Evolutionary conservation across 371 early-diverging fungal genomes (phyloP).

Genomic region (Lichtheimia corymbifera): DNA sequence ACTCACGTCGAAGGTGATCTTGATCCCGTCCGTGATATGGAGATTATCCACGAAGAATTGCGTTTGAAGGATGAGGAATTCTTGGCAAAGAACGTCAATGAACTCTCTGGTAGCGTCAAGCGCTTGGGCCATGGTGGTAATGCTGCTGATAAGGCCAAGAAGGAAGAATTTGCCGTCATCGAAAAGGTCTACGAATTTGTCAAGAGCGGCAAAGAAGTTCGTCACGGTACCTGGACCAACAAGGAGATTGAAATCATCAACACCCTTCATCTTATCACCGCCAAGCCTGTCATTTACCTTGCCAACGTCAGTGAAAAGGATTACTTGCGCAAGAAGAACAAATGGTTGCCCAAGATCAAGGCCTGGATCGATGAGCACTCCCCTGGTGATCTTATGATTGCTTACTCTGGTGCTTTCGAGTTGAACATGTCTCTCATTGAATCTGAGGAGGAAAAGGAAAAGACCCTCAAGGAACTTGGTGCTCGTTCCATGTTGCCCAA

Average conservation of each 20-base stretch:
- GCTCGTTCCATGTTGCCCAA: conserved; percentile 80
- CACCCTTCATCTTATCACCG: conserved; percentile 88
- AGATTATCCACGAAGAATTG: conserved; percentile 96
- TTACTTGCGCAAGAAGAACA: conserved; percentile 89
- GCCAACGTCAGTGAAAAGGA: conserved; percentile 93
- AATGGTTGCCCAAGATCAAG: conserved; percentile 90
- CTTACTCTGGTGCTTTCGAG: conserved; percentile 89
- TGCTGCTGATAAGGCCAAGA: conserved; percentile 86
- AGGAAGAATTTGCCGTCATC: conserved; percentile 82
- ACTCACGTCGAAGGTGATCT: conserved; percentile 96
- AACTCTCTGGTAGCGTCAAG: conserved; percentile 59
- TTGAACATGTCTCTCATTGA: conserved; percentile 47
- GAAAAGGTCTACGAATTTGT: conserved; percentile 79
- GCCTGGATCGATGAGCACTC: conserved; percentile 90
- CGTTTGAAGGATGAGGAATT: conserved; percentile 94
- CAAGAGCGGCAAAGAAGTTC: conserved; percentile 76
- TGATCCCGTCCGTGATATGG: conserved; percentile 94
- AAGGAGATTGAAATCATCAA: conserved; percentile 95
- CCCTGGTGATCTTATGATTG: conserved; percentile 87
- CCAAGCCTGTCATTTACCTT: conserved; percentile 98
- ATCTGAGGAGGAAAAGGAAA: conserved; percentile 59
- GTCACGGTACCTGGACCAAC: conserved; percentile 89
- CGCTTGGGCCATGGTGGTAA: conserved; percentile 78
- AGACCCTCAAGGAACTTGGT: conserved; percentile 61
- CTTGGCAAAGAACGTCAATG: conserved; percentile 68